Evolutionary conservation across 2,329 filamentous ascomycete genomes (phyloP).

Genomic region (Aspergillus sp.): DNA sequence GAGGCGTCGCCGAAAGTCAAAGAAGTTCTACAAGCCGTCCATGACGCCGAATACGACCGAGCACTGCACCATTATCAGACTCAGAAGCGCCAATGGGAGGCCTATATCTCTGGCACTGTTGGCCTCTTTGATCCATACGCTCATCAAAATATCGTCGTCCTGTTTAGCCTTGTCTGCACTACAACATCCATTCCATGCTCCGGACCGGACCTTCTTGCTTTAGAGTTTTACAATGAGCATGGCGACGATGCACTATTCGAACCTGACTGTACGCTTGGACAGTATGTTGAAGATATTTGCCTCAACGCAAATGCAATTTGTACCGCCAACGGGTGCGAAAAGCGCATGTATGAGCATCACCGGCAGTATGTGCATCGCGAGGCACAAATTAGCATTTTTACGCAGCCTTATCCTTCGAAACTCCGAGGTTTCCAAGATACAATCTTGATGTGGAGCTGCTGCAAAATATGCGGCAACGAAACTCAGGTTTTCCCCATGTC

Average conservation of each 20-base stretch:
- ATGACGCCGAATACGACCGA: constrained; percentile 96
- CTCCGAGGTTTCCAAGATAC: constrained; percentile 67
- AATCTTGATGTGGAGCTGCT: constrained; percentile 97
- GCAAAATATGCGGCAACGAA: constrained; percentile 86
- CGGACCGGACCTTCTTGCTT: constrained; percentile 83
- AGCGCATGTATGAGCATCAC: constrained; percentile 88
- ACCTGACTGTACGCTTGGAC: constrained; percentile 87
- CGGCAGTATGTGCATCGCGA: constrained; percentile 96
- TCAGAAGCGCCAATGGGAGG: constrained; percentile 94
- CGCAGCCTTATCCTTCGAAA: constrained; percentile 71
- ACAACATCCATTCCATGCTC: constrained; percentile 89
- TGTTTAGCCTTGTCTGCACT: constrained; percentile 93
- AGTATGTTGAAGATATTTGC: constrained; percentile 91
- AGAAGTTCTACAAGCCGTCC: constrained; percentile 90
- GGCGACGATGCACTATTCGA: constrained; percentile 68
- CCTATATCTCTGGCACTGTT: constrained; percentile 82
- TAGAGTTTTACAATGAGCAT: constrained; percentile 93
- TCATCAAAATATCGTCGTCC: constrained; percentile 92
- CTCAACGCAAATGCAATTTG: constrained; percentile 74
- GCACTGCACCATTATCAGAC: constrained; percentile 90
- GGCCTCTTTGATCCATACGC: constrained; percentile 92
- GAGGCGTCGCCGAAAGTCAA: constrained; percentile 82
- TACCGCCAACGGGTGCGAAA: constrained; percentile 79
- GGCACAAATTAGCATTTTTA: constrained; percentile 86
- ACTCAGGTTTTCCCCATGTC: constrained; percentile 91